Conservation (phyloP, 441 rosid species). For the Pelargonium fulgidum region DNA sequence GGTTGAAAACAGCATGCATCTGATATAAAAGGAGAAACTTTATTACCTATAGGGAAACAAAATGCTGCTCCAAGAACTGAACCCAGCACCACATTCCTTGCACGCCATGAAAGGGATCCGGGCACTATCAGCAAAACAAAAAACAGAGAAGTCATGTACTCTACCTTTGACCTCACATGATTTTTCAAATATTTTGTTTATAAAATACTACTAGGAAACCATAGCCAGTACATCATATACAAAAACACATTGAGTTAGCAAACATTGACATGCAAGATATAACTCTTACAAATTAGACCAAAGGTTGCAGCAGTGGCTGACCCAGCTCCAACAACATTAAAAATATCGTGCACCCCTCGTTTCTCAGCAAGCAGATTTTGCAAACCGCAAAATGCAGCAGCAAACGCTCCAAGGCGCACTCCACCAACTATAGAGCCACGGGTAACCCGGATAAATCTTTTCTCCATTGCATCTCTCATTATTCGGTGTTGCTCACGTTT, state of each 20-base stretch:
- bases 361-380: conserved; percentile 76
- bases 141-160: conserved; percentile 1
- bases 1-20: neutral
- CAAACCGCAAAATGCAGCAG: conserved; percentile 69
- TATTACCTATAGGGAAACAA: conserved; percentile 78
- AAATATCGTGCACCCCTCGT: conserved; percentile 71
- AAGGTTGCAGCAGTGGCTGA: conserved; percentile 92
- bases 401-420: conserved; percentile 84
- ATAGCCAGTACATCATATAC: neutral
- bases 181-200: neutral
- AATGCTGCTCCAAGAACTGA: conserved; percentile 78
- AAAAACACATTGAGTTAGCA: neutral
- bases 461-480: conserved; percentile 98
- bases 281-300: conserved; percentile 60
- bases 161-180: neutral
- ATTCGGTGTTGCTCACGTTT: conserved; percentile 78
- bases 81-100: conserved; percentile 74
- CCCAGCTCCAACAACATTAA: conserved; percentile 82
- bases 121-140: conserved; percentile 49
- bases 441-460: conserved; percentile 73
- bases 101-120: conserved; percentile 82
- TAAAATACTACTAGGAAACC: neutral
- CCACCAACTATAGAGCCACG: conserved; percentile 90
- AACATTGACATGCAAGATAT: neutral
- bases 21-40: conserved; percentile 10